Percentiles rank a stretch among this genome's conserved stretches.
phyloP scores from a whole-genome alignment of 2,329 filamentous ascomycete genomes.

The Cladosporium sp. region DNA sequence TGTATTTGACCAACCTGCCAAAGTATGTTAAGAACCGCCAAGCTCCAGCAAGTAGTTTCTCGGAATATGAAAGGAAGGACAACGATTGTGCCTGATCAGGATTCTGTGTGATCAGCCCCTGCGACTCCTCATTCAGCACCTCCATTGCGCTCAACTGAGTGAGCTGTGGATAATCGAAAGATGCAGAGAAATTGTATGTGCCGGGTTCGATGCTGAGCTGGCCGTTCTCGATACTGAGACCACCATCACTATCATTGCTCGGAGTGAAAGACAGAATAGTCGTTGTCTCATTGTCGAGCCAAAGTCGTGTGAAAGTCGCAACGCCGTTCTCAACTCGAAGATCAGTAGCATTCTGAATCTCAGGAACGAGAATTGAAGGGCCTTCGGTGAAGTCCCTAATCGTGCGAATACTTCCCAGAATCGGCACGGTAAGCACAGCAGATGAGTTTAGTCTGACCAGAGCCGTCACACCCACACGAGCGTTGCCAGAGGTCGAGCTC shows the following conservation, averaged over 20 bases:
- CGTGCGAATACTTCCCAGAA: constrained; percentile 59
- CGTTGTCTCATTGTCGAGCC: constrained; percentile 60
- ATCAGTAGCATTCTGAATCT: constrained; percentile 53
- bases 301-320: constrained; percentile 48
- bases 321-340: constrained; percentile 40
- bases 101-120: constrained; percentile 43
- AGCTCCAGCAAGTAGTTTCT: constrained; percentile 60
- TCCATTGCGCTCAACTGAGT: constrained; percentile 48
- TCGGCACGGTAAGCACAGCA: constrained; percentile 51
- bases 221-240: constrained; percentile 39
- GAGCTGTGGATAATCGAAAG: constrained; percentile 60
- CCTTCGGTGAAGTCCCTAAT: constrained; percentile 63
- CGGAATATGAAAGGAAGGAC: constrained; percentile 60
- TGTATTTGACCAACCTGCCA: constrained; percentile 38
- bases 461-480: constrained; percentile 49
- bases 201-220: constrained; percentile 50
- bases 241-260: constrained; percentile 20
- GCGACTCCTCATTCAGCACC: constrained; percentile 48
- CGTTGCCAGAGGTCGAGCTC: constrained; percentile 27
- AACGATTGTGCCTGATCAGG: constrained; percentile 50
- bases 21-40: constrained; percentile 67
- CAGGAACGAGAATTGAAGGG: constrained; percentile 46
- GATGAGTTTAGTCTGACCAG: constrained; percentile 56
- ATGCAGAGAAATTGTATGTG: constrained; percentile 55
- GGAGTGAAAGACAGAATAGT: constrained; percentile 50